phyloP scores from a whole-genome alignment of 2,329 filamentous ascomycete genomes.

The Colletotrichum zoysiae region DNA sequence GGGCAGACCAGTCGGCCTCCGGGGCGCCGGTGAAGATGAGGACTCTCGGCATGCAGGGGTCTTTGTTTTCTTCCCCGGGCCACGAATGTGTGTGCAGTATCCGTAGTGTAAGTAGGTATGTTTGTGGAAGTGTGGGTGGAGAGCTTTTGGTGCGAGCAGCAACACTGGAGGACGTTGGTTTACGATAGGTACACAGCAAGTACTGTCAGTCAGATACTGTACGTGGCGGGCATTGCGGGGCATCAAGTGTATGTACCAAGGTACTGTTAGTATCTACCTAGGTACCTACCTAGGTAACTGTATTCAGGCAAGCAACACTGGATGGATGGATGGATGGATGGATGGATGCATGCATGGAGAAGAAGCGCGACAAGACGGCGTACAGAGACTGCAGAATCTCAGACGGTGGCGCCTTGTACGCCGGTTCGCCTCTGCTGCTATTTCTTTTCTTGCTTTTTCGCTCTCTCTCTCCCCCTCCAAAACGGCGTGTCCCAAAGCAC shows the following conservation, averaged over 20 bases:
- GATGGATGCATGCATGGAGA: background rate
- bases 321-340: background rate
- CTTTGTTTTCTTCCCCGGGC: too few relatives aligned
- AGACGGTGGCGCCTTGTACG: background rate
- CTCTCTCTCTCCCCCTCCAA: background rate
- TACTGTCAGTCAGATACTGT: too few relatives aligned
- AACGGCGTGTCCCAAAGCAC: background rate
- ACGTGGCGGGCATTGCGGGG: too few relatives aligned
- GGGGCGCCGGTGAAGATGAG: conserved; percentile 56
- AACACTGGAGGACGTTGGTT: background rate
- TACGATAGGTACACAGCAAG: background rate
- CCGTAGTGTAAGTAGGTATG: too few relatives aligned
- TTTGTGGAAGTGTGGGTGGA: conserved; percentile 7
- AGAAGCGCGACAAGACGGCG: background rate
- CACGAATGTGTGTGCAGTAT: too few relatives aligned
- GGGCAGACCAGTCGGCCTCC: conserved; percentile 47
- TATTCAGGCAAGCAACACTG: background rate
- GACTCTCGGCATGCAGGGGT: conserved; percentile 48
- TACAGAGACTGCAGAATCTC: conserved; percentile 13
- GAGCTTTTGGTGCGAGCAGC: background rate
- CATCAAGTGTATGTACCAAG: too few relatives aligned
- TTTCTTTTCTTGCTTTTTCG: background rate
- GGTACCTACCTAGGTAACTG: too few relatives aligned
- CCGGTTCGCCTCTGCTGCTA: background rate
- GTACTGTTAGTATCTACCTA: too few relatives aligned